Evolutionary conservation across 352 stramenopile genomes (phyloP).

Genomic region (Ophiocytium majus): DNA sequence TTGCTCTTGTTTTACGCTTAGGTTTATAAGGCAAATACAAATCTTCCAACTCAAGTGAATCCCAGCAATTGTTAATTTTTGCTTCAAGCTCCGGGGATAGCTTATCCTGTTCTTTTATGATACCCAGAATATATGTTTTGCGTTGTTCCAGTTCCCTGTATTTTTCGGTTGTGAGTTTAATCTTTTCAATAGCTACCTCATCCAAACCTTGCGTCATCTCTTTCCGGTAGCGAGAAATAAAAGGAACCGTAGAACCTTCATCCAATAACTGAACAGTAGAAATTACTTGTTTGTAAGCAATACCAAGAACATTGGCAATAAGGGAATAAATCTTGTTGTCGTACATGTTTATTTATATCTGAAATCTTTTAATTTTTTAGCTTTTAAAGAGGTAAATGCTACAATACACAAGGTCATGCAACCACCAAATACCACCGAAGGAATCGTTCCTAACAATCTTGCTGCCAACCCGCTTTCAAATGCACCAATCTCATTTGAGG

Average conservation of each 20-base stretch:
- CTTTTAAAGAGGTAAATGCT: too few relatives aligned
- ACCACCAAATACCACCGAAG: conserved; percentile 4
- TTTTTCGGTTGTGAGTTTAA: background rate
- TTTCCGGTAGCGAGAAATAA: conserved; percentile 14
- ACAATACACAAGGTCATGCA: too few relatives aligned
- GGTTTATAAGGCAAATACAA: conserved; percentile 6
- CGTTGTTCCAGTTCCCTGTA: background rate
- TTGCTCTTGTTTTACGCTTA: background rate
- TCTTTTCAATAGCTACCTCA: background rate
- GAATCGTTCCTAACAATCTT: background rate
- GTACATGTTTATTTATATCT: too few relatives aligned
- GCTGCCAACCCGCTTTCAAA: conserved; percentile 6
- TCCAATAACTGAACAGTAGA: background rate
- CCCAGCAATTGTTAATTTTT: background rate
- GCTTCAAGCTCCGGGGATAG: background rate
- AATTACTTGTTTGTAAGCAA: background rate
- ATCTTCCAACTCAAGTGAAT: background rate
- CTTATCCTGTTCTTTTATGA: background rate
- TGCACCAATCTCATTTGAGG: background rate
- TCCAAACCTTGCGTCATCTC: conserved; percentile 1
- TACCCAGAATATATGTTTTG: background rate
- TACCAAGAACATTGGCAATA: background rate
- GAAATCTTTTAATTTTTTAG: too few relatives aligned
- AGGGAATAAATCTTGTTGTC: too few relatives aligned
- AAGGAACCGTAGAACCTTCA: background rate